Percentiles rank a stretch among this genome's conserved stretches.
Evolutionary conservation across 768 basidiomycete species (phyloP).

Genomic region (Termitomyces titanicus): DNA sequence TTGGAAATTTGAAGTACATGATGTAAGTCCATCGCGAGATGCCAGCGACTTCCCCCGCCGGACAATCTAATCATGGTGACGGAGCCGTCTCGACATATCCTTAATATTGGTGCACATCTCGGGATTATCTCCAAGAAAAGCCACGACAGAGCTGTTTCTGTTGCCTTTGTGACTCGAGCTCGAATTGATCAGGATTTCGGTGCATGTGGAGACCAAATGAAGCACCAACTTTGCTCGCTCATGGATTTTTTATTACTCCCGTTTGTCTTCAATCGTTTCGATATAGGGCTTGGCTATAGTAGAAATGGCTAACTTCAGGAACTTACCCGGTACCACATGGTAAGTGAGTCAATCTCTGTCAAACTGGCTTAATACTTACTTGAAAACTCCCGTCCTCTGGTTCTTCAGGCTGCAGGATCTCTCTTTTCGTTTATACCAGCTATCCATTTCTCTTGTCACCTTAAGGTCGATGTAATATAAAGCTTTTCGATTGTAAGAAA

Average conservation of each 20-base stretch:
- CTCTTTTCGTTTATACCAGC: constrained; percentile 11
- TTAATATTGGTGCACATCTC: constrained; percentile 1
- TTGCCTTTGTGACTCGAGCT: background rate
- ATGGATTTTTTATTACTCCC: background rate
- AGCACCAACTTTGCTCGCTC: background rate
- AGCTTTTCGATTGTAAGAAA: constrained; percentile 3
- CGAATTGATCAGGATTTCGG: background rate
- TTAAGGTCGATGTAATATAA: constrained; percentile 7
- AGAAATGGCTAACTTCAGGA: constrained; percentile 3
- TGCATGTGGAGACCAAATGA: background rate
- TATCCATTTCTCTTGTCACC: constrained; percentile 9
- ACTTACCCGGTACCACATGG: constrained; percentile 5
- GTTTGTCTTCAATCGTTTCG: background rate
- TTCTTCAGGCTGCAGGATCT: constrained; percentile 13
- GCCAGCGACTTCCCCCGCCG: no score
- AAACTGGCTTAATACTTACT: constrained; percentile 3
- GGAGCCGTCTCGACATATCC: no score
- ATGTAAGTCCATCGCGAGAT: no score
- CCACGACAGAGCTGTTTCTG: background rate
- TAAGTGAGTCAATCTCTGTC: constrained; percentile 9
- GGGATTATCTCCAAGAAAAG: constrained; percentile 1
- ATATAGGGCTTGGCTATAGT: background rate
- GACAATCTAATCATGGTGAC: background rate
- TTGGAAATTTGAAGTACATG: no score
- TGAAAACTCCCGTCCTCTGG: constrained; percentile 8